phyloP scores from a whole-genome alignment of 1,139 yeast genomes.

The Scheffersomyces titani region DNA sequence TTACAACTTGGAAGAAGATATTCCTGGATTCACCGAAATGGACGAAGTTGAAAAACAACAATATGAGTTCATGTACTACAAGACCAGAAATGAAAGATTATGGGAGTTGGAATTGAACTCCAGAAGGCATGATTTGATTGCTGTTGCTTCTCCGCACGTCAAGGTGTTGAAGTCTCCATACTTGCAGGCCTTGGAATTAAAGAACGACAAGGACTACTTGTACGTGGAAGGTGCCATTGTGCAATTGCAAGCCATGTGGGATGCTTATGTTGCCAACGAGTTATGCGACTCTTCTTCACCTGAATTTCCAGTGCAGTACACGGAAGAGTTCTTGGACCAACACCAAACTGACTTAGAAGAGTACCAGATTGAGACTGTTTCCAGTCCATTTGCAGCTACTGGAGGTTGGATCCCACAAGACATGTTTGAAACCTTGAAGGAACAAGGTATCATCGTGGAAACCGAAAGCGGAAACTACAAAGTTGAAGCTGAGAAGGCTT shows the following conservation, averaged over 20 bases:
- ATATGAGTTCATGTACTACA: conserved; percentile 79
- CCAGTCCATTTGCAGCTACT: conserved; percentile 84
- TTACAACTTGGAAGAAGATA: conserved; percentile 70
- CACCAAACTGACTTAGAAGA: conserved; percentile 61
- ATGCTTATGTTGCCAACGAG: conserved; percentile 62
- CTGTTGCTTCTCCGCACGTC: conserved; percentile 76
- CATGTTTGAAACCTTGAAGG: conserved; percentile 70
- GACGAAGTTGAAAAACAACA: conserved; percentile 75
- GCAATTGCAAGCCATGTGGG: conserved; percentile 79
- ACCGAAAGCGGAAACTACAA: conserved; percentile 37
- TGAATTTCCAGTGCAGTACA: conserved; percentile 62
- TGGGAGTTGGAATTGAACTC: conserved; percentile 81
- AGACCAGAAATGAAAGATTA: conserved; percentile 86
- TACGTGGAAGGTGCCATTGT: conserved; percentile 67
- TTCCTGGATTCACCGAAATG: conserved; percentile 67
- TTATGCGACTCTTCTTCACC: conserved; percentile 48
- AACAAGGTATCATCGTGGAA: conserved; percentile 61
- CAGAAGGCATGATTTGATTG: conserved; percentile 64
- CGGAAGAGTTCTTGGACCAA: conserved; percentile 54
- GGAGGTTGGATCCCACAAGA: conserved; percentile 97
- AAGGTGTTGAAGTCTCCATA: conserved; percentile 69
- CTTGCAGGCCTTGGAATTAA: conserved; percentile 63
- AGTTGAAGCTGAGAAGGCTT: conserved; percentile 41
- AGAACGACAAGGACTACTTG: conserved; percentile 62
- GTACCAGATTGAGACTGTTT: conserved; percentile 66